phyloP scores from a whole-genome alignment of 1,284 basidiomycete species.

The Omphalotus olearius region DNA sequence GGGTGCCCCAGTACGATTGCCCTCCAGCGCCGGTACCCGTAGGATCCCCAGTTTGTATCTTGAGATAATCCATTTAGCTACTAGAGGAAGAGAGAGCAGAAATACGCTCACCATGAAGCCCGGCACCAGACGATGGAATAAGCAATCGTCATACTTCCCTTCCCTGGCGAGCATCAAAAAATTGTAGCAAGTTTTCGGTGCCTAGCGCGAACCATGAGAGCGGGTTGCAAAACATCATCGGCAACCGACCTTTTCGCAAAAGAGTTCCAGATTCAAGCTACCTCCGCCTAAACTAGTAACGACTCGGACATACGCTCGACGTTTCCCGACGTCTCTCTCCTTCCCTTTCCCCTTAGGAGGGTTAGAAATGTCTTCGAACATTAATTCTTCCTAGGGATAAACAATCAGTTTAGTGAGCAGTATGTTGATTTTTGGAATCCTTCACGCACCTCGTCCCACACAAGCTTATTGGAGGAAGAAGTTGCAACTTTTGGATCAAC shows the following conservation, averaged over 20 bases:
- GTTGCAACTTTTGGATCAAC: slow-evolving; percentile 70
- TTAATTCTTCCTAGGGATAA: slow-evolving; percentile 69
- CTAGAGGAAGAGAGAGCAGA: neutral
- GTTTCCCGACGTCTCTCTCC: slow-evolving; percentile 88
- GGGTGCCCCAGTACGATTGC: slow-evolving; percentile 91
- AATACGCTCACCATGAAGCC: slow-evolving; percentile 83
- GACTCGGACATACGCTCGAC: slow-evolving; percentile 86
- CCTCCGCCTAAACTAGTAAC: slow-evolving; percentile 86
- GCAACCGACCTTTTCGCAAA: slow-evolving; percentile 73
- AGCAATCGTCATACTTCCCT: slow-evolving; percentile 86
- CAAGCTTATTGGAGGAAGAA: slow-evolving; percentile 62
- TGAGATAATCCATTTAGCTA: slow-evolving; percentile 1
- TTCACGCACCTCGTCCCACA: slow-evolving; percentile 78
- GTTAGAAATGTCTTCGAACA: slow-evolving; percentile 87
- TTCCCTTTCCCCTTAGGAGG: slow-evolving; percentile 78
- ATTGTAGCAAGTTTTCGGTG: slow-evolving; percentile 97
- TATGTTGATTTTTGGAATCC: neutral
- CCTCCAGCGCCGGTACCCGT: slow-evolving; percentile 95
- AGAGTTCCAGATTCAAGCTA: slow-evolving; percentile 88
- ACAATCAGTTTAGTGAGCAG: neutral
- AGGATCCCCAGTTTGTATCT: slow-evolving; percentile 96
- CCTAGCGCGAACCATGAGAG: slow-evolving; percentile 38
- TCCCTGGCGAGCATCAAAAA: slow-evolving; percentile 88
- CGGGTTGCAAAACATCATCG: neutral
- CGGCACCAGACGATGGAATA: slow-evolving; percentile 93